Evolutionary conservation across 192 early-diverging fungal genomes (phyloP).

Genomic region (Spizellomyces punctatus): DNA sequence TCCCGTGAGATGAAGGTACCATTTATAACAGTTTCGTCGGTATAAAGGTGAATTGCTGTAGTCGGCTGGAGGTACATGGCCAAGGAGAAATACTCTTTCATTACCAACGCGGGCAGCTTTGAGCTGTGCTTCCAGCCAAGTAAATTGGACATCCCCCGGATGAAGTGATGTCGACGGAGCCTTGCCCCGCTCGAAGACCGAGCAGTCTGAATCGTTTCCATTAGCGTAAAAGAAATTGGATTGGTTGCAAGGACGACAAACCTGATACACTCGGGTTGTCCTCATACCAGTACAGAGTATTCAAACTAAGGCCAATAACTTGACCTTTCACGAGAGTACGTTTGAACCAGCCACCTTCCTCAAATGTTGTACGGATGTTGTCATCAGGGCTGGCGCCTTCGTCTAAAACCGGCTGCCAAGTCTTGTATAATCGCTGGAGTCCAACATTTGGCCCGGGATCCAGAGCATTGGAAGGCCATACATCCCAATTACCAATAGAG

Average conservation of each 20-base stretch:
- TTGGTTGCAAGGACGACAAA: constrained; percentile 1
- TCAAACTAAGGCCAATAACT: constrained; percentile 34
- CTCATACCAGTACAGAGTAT: constrained; percentile 40
- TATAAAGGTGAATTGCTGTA: constrained; percentile 25
- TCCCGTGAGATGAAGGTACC: constrained; percentile 43
- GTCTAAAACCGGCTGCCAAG: constrained; percentile 43
- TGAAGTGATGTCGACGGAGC: not conserved
- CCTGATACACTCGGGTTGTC: constrained; percentile 31
- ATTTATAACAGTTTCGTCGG: constrained; percentile 34
- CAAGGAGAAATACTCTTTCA: constrained; percentile 39
- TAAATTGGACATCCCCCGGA: constrained; percentile 42
- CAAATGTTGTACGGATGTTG: constrained; percentile 32
- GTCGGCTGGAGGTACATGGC: constrained; percentile 48
- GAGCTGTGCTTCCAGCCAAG: constrained; percentile 42
- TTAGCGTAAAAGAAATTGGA: not conserved
- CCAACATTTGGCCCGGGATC: constrained; percentile 13
- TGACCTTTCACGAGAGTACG: constrained; percentile 31
- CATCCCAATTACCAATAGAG: constrained; percentile 54
- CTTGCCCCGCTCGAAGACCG: no score
- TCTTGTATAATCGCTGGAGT: constrained; percentile 23
- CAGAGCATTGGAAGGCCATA: constrained; percentile 39
- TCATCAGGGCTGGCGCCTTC: constrained; percentile 7
- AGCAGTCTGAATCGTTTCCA: constrained; percentile 4
- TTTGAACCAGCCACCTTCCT: constrained; percentile 38
- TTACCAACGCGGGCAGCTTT: constrained; percentile 7